Evolutionary conservation across 768 basidiomycete genomes (phyloP).

Genomic region (Mycena floridula): DNA sequence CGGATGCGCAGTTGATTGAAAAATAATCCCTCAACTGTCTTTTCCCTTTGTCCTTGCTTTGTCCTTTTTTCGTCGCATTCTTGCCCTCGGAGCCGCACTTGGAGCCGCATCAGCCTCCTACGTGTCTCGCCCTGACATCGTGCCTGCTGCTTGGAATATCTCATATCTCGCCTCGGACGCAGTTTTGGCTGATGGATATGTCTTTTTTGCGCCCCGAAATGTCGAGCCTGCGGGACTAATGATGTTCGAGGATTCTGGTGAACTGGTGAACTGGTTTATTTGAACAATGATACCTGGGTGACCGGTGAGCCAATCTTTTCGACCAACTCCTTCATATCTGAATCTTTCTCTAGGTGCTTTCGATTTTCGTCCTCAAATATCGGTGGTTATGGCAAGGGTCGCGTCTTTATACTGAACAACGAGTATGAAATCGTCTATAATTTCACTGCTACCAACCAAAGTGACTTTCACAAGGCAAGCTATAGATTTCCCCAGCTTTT

Average conservation of each 20-base stretch:
- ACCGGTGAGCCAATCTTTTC: too few species aligned
- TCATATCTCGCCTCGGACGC: neutral
- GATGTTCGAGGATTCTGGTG: neutral
- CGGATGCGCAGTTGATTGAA: too few species aligned
- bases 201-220: neutral
- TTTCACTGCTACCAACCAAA: neutral
- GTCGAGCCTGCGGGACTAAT: neutral
- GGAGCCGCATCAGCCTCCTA: neutral
- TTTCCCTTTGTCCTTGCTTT: too few species aligned
- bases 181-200: neutral
- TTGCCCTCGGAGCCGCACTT: too few species aligned
- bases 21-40: too few species aligned
- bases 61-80: too few species aligned
- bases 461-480: neutral
- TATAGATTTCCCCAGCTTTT: neutral
- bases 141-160: neutral
- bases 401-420: neutral
- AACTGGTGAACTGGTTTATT: too few species aligned
- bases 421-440: neutral
- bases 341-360: too few species aligned
- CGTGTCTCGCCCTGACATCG: neutral
- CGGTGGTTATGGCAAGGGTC: neutral
- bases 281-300: too few species aligned
- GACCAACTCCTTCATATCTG: too few species aligned
- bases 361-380: too few species aligned